Conservation (phyloP, 768 basidiomycete genomes). For the Lactarius indigo region DNA sequence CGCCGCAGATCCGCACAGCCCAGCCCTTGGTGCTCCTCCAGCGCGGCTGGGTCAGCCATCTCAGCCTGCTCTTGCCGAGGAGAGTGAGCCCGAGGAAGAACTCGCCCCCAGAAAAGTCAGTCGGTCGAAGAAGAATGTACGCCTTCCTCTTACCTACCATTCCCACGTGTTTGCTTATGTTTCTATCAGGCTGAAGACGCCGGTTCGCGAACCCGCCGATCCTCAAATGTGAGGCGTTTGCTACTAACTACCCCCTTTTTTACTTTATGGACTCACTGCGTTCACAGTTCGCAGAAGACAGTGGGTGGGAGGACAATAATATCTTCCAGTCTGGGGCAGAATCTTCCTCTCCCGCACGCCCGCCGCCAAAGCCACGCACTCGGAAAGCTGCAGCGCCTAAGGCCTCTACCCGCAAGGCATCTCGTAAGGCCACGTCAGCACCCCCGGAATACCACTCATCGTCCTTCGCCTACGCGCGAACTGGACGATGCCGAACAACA, state of each 20-base stretch:
- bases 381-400: slow-evolving; percentile 42
- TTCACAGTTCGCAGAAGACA: slow-evolving; percentile 51
- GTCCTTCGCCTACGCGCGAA: slow-evolving; percentile 22
- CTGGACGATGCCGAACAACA: not conserved
- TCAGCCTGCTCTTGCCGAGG: slow-evolving; percentile 54
- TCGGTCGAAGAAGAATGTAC: slow-evolving; percentile 56
- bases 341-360: slow-evolving; percentile 72
- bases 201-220: slow-evolving; percentile 50
- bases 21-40: slow-evolving; percentile 49
- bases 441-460: slow-evolving; percentile 49
- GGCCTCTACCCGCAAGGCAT: slow-evolving; percentile 43
- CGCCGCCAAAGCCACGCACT: slow-evolving; percentile 44
- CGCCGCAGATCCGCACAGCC: slow-evolving; percentile 78
- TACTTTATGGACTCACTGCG: slow-evolving; percentile 1
- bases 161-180: slow-evolving; percentile 4
- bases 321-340: slow-evolving; percentile 89
- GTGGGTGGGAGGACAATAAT: slow-evolving; percentile 89
- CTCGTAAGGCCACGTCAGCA: slow-evolving; percentile 69
- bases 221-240: slow-evolving; percentile 35
- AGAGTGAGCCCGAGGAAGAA: slow-evolving; percentile 75
- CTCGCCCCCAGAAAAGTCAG: slow-evolving; percentile 57
- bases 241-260: not conserved
- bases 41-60: slow-evolving; percentile 33
- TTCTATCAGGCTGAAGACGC: slow-evolving; percentile 44
- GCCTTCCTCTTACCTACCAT: slow-evolving; percentile 15